These are phyloP conservation scores for Monotropa hypopitys DNA, from an alignment of 179 eudicot genomes.

Conservation along the genomic window DNA sequence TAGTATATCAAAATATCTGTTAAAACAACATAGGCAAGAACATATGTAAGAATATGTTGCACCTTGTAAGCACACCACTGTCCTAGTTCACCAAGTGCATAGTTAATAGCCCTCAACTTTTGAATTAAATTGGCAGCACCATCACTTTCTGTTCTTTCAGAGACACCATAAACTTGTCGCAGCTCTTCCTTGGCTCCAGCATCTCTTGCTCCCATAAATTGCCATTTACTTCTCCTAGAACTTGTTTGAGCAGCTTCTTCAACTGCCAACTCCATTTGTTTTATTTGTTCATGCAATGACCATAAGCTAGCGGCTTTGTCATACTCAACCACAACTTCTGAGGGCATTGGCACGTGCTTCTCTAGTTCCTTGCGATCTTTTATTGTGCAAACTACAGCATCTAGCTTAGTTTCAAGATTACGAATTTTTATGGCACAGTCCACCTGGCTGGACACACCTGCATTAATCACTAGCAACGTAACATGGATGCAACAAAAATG, in stretches of 20 bases:
- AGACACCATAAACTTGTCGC: slow-evolving; percentile 94
- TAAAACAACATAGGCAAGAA: neutral
- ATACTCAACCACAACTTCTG: slow-evolving; percentile 83
- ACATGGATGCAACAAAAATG: neutral
- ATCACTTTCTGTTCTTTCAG: slow-evolving; percentile 98
- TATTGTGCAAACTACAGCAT: slow-evolving; percentile 85
- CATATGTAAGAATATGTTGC: slow-evolving; percentile 2
- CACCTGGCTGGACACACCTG: slow-evolving; percentile 98
- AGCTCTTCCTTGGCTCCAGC: slow-evolving; percentile 95
- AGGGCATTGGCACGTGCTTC: slow-evolving; percentile 98
- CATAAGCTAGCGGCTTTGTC: slow-evolving; percentile 85
- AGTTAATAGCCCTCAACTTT: slow-evolving; percentile 89
- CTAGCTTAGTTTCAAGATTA: slow-evolving; percentile 88
- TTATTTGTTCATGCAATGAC: slow-evolving; percentile 88
- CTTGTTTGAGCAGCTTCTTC: slow-evolving; percentile 93
- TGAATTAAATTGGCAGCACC: slow-evolving; percentile 97
- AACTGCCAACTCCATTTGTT: slow-evolving; percentile 76
- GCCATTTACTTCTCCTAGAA: slow-evolving; percentile 92
- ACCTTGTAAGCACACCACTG: slow-evolving; percentile 99
- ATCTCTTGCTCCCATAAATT: slow-evolving; percentile 99
- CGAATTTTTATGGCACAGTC: slow-evolving; percentile 97
- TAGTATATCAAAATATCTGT: neutral
- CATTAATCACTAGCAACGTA: slow-evolving; percentile 10
- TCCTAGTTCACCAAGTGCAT: slow-evolving; percentile 92
- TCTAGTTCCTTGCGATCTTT: slow-evolving; percentile 92